A percentile compares a stretch with the other conserved stretches of the same genome.
Evolutionary conservation across 1,284 basidiomycete genomes (phyloP).

Genomic region (Tilletia indica): DNA sequence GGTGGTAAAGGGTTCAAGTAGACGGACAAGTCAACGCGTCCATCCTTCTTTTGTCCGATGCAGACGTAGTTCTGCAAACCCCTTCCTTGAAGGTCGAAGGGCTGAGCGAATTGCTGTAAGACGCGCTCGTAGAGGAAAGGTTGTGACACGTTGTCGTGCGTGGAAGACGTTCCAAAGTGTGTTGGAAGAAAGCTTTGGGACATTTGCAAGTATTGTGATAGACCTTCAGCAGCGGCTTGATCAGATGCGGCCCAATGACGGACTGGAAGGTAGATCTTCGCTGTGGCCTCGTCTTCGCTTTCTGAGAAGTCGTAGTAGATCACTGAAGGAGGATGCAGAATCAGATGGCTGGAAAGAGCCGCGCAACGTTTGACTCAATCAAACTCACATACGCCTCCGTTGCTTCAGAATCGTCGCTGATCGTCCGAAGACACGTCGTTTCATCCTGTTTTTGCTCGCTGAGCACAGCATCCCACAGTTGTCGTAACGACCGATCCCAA

Average conservation of each 20-base stretch:
- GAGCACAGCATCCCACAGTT: neutral
- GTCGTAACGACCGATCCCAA: neutral
- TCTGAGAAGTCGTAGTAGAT: constrained; percentile 13
- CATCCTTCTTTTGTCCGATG: constrained; percentile 14
- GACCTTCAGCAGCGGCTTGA: neutral
- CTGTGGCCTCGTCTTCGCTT: neutral
- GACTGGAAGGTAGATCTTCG: constrained; percentile 8
- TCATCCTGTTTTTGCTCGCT: neutral
- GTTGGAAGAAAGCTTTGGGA: too few species aligned
- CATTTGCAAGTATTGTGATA: too few species aligned
- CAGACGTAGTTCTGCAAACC: constrained; percentile 20
- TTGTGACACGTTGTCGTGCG: too few species aligned
- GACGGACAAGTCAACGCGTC: constrained; percentile 9
- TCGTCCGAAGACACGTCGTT: too few species aligned
- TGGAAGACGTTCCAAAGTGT: too few species aligned
- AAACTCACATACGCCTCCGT: too few species aligned
- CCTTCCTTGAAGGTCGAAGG: neutral
- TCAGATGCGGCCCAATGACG: constrained; percentile 1
- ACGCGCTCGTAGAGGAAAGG: constrained; percentile 5
- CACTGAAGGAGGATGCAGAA: neutral
- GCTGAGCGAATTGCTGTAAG: neutral
- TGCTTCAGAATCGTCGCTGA: too few species aligned
- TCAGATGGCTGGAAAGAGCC: too few species aligned
- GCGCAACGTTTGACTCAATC: too few species aligned
- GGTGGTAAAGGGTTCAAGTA: constrained; percentile 18